These are phyloP conservation scores for Diplodia sapinea DNA, from an alignment of 2,329 filamentous ascomycete species.

Conservation along the genomic window DNA sequence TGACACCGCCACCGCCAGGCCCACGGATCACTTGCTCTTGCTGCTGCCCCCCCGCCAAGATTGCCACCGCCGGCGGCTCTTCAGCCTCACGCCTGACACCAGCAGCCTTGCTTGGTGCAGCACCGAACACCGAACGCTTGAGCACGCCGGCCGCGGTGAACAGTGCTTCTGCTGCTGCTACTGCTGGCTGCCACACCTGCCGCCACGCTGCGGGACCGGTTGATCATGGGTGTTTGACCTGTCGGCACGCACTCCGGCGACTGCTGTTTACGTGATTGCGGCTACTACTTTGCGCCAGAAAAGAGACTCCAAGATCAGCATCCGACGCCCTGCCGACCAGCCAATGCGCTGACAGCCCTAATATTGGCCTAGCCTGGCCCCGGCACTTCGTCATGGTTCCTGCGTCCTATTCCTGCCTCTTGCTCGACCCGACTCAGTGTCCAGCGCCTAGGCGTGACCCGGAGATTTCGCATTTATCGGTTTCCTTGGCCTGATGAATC, in stretches of 20 bases:
- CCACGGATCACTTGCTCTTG: neutral
- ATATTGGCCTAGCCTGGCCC: neutral
- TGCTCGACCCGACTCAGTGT: neutral
- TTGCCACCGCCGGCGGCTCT: neutral
- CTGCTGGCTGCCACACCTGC: neutral
- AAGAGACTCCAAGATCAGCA: neutral
- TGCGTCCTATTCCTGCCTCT: neutral
- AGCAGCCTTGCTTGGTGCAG: slow-evolving; percentile 2
- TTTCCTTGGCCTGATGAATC: neutral
- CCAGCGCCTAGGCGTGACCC: neutral
- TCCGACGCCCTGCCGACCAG: neutral
- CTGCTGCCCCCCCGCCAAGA: neutral
- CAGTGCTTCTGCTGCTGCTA: slow-evolving; percentile 15
- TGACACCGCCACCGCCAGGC: neutral
- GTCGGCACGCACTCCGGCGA: neutral
- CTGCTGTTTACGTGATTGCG: neutral
- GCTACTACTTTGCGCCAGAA: neutral
- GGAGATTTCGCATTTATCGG: neutral
- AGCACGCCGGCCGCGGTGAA: slow-evolving; percentile 7
- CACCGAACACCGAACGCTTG: neutral
- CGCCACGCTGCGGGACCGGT: slow-evolving; percentile 58
- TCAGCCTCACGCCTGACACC: neutral
- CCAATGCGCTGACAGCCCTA: neutral
- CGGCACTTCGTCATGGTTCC: neutral
- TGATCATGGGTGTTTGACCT: slow-evolving; percentile 70